These are phyloP conservation scores for Ambrosia artemisiifolia DNA, from an alignment of 129 eudicot genomes.

Conservation along the genomic window DNA sequence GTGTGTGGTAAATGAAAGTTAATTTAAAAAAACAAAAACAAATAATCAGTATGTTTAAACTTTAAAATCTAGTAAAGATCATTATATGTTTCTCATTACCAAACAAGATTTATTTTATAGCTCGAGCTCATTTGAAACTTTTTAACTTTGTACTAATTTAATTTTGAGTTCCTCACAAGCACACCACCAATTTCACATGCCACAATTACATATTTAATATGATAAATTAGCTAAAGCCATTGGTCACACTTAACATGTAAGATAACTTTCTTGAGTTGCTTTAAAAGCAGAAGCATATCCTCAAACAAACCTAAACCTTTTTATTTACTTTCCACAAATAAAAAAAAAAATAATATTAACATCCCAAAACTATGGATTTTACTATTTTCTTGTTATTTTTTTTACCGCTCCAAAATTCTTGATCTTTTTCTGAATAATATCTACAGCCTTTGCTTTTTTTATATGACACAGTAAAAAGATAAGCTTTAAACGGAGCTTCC, in stretches of 20 bases:
- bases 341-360: slow-evolving; percentile 9
- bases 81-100: too few species aligned
- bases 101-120: too few species aligned
- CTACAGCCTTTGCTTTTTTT: slow-evolving; percentile 21
- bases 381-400: background rate
- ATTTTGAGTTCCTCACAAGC: too few species aligned
- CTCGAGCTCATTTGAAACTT: too few species aligned
- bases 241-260: background rate
- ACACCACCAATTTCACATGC: too few species aligned
- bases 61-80: too few species aligned
- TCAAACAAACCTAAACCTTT: slow-evolving; percentile 6
- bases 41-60: too few species aligned
- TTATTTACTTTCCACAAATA: background rate
- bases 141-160: too few species aligned
- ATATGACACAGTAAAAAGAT: slow-evolving; percentile 33
- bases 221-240: background rate
- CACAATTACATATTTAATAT: too few species aligned
- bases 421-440: slow-evolving; percentile 21
- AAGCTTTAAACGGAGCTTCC: slow-evolving; percentile 39
- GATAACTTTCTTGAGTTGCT: background rate
- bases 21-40: too few species aligned
- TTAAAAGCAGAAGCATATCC: slow-evolving; percentile 1
- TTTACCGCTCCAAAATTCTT: background rate
- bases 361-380: slow-evolving; percentile 9
- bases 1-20: too few species aligned